Evolutionary conservation across 1,284 basidiomycete species (phyloP).

Genomic region (Pisolithus thermaeus): DNA sequence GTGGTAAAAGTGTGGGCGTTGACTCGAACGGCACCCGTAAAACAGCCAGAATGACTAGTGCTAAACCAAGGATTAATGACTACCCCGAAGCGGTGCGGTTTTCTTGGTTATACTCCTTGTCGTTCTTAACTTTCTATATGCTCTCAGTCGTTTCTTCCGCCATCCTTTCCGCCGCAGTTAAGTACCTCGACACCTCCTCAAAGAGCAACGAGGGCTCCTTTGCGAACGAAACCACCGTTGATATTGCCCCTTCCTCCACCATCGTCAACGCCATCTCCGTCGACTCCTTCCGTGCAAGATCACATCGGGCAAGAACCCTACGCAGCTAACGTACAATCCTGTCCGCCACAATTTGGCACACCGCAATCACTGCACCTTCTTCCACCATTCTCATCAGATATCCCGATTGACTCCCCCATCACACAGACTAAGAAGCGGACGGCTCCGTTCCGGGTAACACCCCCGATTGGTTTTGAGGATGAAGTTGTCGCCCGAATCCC

Average conservation of each 20-base stretch:
- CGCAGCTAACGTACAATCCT: constrained; percentile 9
- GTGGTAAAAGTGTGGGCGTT: neutral
- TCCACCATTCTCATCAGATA: constrained; percentile 4
- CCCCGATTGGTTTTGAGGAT: neutral
- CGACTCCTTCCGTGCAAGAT: constrained; percentile 7
- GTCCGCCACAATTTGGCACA: constrained; percentile 8
- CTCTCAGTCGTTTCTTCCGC: constrained; percentile 25
- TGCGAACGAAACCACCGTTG: constrained; percentile 23
- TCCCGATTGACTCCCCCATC: constrained; percentile 2
- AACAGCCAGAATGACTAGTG: constrained; percentile 3
- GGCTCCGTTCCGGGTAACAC: neutral
- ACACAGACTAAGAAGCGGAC: constrained; percentile 14
- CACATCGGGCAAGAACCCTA: constrained; percentile 3
- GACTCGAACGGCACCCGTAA: constrained; percentile 1
- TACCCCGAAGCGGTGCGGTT: constrained; percentile 25
- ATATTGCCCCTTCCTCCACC: constrained; percentile 18
- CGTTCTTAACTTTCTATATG: constrained; percentile 9
- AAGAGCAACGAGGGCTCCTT: constrained; percentile 3
- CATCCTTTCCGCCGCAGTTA: constrained; percentile 25
- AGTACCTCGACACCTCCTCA: constrained; percentile 24
- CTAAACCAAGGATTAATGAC: constrained; percentile 21
- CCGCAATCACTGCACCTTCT: constrained; percentile 16
- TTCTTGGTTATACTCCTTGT: constrained; percentile 4
- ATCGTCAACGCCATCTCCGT: constrained; percentile 17
- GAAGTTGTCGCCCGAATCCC: neutral